Evolutionary conservation across 2,329 filamentous ascomycete genomes (phyloP).

Genomic region (Colletotrichum viniferum): DNA sequence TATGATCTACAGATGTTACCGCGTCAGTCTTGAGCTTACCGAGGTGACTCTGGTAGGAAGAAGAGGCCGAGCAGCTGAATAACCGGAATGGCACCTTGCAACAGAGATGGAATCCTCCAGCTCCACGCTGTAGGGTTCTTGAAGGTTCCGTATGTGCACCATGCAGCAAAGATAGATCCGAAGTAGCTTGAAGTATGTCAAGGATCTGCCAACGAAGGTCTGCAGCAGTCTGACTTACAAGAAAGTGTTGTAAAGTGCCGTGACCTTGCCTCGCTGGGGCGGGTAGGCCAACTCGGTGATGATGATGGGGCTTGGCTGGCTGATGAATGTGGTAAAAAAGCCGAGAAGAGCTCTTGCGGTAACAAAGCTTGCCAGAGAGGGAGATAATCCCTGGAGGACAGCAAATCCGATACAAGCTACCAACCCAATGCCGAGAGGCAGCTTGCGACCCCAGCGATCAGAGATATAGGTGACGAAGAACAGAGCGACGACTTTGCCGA

Average conservation of each 20-base stretch:
- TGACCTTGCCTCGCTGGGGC: conserved; percentile 34
- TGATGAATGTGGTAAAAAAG: conserved; percentile 33
- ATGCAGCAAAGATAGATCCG: conserved; percentile 32
- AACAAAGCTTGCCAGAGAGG: conserved; percentile 32
- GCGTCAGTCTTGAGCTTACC: neutral
- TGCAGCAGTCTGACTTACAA: conserved; percentile 5
- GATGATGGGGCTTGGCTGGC: conserved; percentile 33
- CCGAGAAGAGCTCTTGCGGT: conserved; percentile 36
- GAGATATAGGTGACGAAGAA: conserved; percentile 25
- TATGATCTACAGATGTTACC: accelerated
- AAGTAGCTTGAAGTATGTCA: conserved; percentile 33
- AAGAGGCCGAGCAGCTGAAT: conserved; percentile 1
- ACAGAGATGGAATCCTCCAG: conserved; percentile 28
- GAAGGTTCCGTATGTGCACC: conserved; percentile 31
- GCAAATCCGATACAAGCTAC: conserved; percentile 34
- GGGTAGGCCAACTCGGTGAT: conserved; percentile 40
- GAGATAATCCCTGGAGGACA: conserved; percentile 28
- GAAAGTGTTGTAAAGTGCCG: conserved; percentile 49
- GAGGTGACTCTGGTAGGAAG: conserved; percentile 62
- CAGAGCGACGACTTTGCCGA: conserved; percentile 10
- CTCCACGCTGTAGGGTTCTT: conserved; percentile 36
- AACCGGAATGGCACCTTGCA: conserved; percentile 45
- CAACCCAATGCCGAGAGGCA: conserved; percentile 33
- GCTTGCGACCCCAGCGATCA: conserved; percentile 38
- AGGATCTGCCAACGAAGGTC: neutral